Base-by-base conservation (phyloP, 106 monocot genomes). In the Dioscorea zingiberensis region DNA sequence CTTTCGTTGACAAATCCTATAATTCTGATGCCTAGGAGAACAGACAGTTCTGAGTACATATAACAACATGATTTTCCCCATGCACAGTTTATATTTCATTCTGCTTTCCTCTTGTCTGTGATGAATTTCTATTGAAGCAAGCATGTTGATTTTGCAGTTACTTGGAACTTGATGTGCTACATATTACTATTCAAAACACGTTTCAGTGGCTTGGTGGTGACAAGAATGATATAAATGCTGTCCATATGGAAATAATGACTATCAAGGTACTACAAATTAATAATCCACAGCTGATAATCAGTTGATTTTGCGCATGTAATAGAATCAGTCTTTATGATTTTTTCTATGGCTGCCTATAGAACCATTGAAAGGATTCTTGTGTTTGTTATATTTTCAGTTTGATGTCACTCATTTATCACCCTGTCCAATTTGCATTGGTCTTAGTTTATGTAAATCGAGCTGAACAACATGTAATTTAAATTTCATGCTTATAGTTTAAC, bases 201-300 rank as follows among this genome's bases (percentile, higher is more conserved):
- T 93, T 98, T 70, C 70, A 86, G 24, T 98, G 98, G 98, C 61
- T 93, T 61, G 83, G 82, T 67, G 91, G 85, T 67, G 73, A 79
- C 59, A 86, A 87, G 75, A 78, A 79, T 72, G 75, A 87, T 21
- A 76, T 87, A 55, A 84, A 44, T 78, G 81, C 98, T 60, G 73
- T 93, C 55, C 98, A 89, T 60, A 54, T 86, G 23, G 98, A 98
- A 63, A 80, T 79, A 67, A 51, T 98, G 81, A 84, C 81, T 18
- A 74, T 98, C 48, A 81, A 86, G 85, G 97, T 97, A 67, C 51
- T 10, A 26, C 74, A 53, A 13, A 28, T 60, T 62, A 28, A 9
- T 32, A 48, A 12, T 44, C 45, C 7, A 26, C 11, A 61, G 24
- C 14, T 16, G 18, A 23, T 45, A 15, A 13, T 21, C 32, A 2